phyloP scores from a whole-genome alignment of 306 rosid genomes.

The Medicago ruthenica region DNA sequence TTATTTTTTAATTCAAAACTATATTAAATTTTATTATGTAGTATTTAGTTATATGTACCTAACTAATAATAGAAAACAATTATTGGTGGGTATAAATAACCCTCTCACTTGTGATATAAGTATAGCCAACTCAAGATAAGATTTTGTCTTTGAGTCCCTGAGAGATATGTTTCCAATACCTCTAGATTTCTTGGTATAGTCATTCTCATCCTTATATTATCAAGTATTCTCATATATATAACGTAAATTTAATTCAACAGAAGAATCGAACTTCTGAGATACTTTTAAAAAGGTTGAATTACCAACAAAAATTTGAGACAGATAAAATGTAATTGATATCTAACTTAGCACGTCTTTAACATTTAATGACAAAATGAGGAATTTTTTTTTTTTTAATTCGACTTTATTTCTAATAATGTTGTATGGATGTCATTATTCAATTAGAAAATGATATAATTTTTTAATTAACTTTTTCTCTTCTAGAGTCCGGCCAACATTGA shows the following conservation, averaged over 20 bases:
- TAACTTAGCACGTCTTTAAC: not conserved
- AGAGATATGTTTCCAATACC: not conserved
- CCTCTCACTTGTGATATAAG: slow-evolving; percentile 8
- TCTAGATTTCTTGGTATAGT: not conserved
- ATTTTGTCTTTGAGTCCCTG: slow-evolving; percentile 4
- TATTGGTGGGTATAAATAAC: not conserved
- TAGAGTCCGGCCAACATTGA: too few species aligned
- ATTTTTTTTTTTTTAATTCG: not conserved
- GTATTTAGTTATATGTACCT: slow-evolving; percentile 16
- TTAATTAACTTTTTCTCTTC: too few species aligned
- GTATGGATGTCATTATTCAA: not conserved
- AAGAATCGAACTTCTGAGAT: not conserved
- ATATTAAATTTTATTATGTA: not conserved
- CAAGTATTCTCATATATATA: not conserved
- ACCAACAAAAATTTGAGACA: not conserved
- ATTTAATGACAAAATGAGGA: not conserved
- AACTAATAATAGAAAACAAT: slow-evolving; percentile 35
- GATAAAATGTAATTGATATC: not conserved
- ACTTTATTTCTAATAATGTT: not conserved
- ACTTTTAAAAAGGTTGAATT: not conserved
- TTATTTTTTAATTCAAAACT: not conserved
- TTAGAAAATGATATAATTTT: too few species aligned
- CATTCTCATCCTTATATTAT: not conserved
- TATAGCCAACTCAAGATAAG: slow-evolving; percentile 33
- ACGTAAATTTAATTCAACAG: not conserved